phyloP scores from a whole-genome alignment of 1,139 yeast species.

The Insectozyma bohioensis region DNA sequence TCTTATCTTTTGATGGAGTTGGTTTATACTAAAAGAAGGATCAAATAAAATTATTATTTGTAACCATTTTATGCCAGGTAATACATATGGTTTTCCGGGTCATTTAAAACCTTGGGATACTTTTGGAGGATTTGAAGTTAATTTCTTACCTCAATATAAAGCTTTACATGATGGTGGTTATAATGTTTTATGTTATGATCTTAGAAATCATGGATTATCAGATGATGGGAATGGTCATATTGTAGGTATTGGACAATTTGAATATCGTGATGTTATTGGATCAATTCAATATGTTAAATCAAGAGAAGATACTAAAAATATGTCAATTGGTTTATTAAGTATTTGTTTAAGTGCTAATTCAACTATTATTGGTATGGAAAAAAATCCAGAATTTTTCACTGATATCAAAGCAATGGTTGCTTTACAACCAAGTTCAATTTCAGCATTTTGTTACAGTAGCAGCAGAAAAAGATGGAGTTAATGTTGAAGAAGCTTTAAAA shows the following conservation, averaged over 20 bases:
- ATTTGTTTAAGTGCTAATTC: constrained; percentile 7
- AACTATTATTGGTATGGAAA: constrained; percentile 2
- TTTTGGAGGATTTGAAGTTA: constrained; percentile 6
- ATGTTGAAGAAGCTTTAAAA: constrained; percentile 2
- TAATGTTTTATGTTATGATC: constrained; percentile 4
- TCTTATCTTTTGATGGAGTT: constrained; percentile 3
- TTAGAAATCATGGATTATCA: constrained; percentile 4
- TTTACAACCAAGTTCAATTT: constrained; percentile 3
- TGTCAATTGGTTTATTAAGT: constrained; percentile 4
- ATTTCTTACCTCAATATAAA: constrained; percentile 4
- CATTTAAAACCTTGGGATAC: constrained; percentile 1
- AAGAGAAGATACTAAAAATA: constrained; percentile 2
- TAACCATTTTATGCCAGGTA: constrained; percentile 6
- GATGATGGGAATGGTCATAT: constrained; percentile 4
- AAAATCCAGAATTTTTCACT: constrained; percentile 2
- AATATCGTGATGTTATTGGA: constrained; percentile 5
- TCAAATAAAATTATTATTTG: constrained; percentile 3
- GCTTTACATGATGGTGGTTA: constrained; percentile 5
- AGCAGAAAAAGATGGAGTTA: neutral
- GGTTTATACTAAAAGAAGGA: constrained; percentile 4
- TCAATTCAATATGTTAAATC: constrained; percentile 4
- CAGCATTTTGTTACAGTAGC: neutral
- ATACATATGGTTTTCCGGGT: constrained; percentile 3
- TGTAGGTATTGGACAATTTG: constrained; percentile 2
- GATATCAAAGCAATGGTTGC: constrained; percentile 4